A percentile compares a stretch with the other conserved stretches of the same genome.
Conservation (phyloP, 768 basidiomycete genomes). For the Pisolithus albus region DNA sequence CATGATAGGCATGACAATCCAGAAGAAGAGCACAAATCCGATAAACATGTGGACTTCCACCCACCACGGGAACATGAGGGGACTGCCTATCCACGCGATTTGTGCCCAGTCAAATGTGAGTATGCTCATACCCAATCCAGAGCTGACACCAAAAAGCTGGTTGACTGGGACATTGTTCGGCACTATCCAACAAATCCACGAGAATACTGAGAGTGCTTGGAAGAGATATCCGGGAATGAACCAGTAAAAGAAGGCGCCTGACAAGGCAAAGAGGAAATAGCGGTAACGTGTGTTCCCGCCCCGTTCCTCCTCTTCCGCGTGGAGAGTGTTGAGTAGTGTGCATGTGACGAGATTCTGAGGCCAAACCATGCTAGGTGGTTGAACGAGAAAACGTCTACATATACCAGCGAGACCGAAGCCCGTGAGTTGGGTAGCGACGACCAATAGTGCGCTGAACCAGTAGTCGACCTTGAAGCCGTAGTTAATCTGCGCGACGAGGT, state of each 20-base stretch:
- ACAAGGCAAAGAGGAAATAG: constrained; percentile 67
- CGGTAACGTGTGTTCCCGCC: constrained; percentile 66
- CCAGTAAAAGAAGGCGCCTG: constrained; percentile 75
- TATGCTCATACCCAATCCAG: constrained; percentile 83
- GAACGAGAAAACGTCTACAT: constrained; percentile 85
- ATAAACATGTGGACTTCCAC: constrained; percentile 84
- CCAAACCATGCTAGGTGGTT: constrained; percentile 99
- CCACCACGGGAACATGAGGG: constrained; percentile 91
- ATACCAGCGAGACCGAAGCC: constrained; percentile 92
- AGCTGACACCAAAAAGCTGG: constrained; percentile 80
- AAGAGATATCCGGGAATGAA: constrained; percentile 94
- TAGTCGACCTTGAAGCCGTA: constrained; percentile 63
- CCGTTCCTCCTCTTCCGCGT: constrained; percentile 70
- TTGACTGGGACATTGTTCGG: constrained; percentile 81
- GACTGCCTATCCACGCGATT: constrained; percentile 64
- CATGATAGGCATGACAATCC: constrained; percentile 81
- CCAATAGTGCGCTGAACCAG: constrained; percentile 76
- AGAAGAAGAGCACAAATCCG: constrained; percentile 88
- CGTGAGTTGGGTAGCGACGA: constrained; percentile 88
- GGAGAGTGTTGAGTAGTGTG: constrained; percentile 92
- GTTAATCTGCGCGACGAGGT: constrained; percentile 73
- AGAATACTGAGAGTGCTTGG: constrained; percentile 79
- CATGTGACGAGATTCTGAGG: constrained; percentile 91
- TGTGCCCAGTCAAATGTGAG: constrained; percentile 92
- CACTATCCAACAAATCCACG: constrained; percentile 87